phyloP scores from a whole-genome alignment of 208 protist genomes.

The Leishmania turanica region DNA sequence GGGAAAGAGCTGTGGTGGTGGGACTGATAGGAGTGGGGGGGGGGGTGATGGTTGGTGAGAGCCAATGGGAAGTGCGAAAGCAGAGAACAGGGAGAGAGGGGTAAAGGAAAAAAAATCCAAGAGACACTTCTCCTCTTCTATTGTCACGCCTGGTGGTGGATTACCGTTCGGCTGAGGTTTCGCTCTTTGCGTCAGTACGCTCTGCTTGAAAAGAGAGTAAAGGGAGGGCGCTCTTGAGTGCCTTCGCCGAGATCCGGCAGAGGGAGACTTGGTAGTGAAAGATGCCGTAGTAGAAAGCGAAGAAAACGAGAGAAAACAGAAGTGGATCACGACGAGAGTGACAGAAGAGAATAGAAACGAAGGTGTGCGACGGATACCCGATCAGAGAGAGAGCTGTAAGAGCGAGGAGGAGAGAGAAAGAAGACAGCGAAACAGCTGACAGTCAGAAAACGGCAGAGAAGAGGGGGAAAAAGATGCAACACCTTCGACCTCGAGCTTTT shows the following conservation, averaged over 20 bases:
- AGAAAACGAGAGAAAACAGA: neutral
- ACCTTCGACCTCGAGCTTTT: neutral
- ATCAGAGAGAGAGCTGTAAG: neutral
- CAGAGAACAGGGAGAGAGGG: constrained; percentile 11
- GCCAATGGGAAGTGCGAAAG: neutral
- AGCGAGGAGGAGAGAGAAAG: neutral
- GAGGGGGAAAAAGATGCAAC: neutral
- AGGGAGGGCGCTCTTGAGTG: neutral
- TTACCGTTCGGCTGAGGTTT: neutral
- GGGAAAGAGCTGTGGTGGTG: neutral
- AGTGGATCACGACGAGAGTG: neutral
- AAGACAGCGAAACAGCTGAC: neutral
- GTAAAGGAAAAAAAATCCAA: constrained; percentile 8
- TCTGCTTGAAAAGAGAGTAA: constrained; percentile 1
- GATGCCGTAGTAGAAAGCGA: neutral
- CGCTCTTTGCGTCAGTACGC: neutral
- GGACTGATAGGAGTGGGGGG: neutral
- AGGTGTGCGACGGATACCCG: neutral
- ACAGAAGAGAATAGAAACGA: neutral
- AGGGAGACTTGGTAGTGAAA: neutral
- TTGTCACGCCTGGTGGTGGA: neutral
- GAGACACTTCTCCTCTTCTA: neutral
- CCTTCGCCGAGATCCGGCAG: too few species aligned
- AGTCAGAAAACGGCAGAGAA: neutral
- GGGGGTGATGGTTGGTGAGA: neutral